Conservation (phyloP, 2,329 filamentous ascomycete species). For the Lachnellula arida region DNA sequence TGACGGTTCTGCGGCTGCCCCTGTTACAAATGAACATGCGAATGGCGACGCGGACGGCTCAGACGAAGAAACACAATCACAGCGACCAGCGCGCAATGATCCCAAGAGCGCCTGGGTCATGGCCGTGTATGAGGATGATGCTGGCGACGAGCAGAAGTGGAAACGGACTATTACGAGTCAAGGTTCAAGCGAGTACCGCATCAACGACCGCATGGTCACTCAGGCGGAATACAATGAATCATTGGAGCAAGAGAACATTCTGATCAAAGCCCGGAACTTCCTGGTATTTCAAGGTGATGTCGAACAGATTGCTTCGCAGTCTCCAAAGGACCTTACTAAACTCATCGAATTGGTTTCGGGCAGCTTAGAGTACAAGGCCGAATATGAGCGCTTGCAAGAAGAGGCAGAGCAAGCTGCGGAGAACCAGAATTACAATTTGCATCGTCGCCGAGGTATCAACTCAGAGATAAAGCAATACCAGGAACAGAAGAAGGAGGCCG, state of each 20-base stretch:
- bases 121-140: slow-evolving; percentile 98
- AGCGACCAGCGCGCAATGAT: slow-evolving; percentile 68
- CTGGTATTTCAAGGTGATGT: slow-evolving; percentile 98
- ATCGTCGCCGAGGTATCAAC: slow-evolving; percentile 88
- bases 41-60: slow-evolving; percentile 55
- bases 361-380: slow-evolving; percentile 87
- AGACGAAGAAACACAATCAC: slow-evolving; percentile 54
- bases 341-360: slow-evolving; percentile 97
- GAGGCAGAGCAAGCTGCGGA: slow-evolving; percentile 84
- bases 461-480: slow-evolving; percentile 97
- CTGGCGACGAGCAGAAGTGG: slow-evolving; percentile 91
- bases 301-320: slow-evolving; percentile 92
- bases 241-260: slow-evolving; percentile 87
- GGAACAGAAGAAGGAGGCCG: slow-evolving; percentile 92
- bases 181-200: slow-evolving; percentile 90
- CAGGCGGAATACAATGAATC: slow-evolving; percentile 92
- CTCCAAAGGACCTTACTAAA: slow-evolving; percentile 85
- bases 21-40: slow-evolving; percentile 53
- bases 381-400: slow-evolving; percentile 86
- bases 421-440: slow-evolving; percentile 82
- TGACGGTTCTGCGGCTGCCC: slow-evolving; percentile 61
- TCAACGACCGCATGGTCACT: slow-evolving; percentile 86
- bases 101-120: slow-evolving; percentile 98
- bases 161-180: slow-evolving; percentile 87
- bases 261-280: slow-evolving; percentile 98